phyloP scores from a whole-genome alignment of 345 rosid species.

The Hevea brasiliensis region DNA sequence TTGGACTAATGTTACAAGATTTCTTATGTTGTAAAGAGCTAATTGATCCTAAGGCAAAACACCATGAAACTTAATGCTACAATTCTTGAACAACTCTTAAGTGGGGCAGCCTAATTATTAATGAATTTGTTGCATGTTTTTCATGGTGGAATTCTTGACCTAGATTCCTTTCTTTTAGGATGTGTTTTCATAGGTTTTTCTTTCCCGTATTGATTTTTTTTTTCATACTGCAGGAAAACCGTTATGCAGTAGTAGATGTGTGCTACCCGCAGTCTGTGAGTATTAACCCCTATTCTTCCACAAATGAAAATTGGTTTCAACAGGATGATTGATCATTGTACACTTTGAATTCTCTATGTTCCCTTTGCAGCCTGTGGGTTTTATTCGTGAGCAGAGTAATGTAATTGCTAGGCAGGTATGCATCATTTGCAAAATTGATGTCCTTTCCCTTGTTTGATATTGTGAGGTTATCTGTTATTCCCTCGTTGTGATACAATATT shows the following conservation, averaged over 20 bases:
- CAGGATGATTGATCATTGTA: neutral
- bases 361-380: constrained; percentile 76
- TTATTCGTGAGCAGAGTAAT: constrained; percentile 83
- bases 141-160: neutral
- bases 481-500: neutral
- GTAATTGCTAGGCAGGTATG: constrained; percentile 76
- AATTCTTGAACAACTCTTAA: too few relatives aligned
- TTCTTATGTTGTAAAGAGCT: neutral
- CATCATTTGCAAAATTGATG: neutral
- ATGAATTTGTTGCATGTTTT: neutral
- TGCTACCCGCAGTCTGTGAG: constrained; percentile 82
- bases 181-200: neutral
- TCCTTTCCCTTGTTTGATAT: neutral
- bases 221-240: constrained; percentile 65
- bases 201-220: neutral
- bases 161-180: neutral
- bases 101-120: neutral
- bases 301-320: constrained; percentile 4
- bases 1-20: neutral
- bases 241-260: constrained; percentile 82
- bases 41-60: neutral
- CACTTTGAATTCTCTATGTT: constrained; percentile 16
- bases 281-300: constrained; percentile 14
- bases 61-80: neutral
- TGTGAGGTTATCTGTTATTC: neutral